A percentile compares a stretch with the other conserved stretches of the same genome.
These are phyloP conservation scores for Echinochloa phyllopogon DNA, from an alignment of 176 grass and related monocot species.

Conservation along the genomic window DNA sequence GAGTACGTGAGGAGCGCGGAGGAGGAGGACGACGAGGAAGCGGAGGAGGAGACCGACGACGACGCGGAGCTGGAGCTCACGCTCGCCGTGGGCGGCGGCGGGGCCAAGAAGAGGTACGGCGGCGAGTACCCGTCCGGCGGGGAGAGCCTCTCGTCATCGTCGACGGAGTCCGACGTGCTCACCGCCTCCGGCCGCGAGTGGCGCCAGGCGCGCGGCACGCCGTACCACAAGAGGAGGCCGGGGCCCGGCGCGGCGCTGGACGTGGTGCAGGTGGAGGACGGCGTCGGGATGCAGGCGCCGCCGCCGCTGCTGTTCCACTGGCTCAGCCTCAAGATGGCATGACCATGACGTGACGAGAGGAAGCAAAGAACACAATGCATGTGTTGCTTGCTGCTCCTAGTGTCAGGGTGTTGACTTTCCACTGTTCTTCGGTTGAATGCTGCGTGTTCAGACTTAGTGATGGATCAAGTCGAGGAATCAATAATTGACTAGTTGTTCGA, in stretches of 20 bases:
- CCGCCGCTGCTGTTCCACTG: constrained; percentile 62
- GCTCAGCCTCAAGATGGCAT: constrained; percentile 77
- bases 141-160: constrained; percentile 70
- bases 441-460: constrained; percentile 29
- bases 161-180: constrained; percentile 64
- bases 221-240: constrained; percentile 38
- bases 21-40: constrained; percentile 22
- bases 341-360: constrained; percentile 45
- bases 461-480: constrained; percentile 45
- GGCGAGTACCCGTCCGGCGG: constrained; percentile 46
- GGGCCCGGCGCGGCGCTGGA: constrained; percentile 37
- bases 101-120: constrained; percentile 60
- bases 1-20: constrained; percentile 60
- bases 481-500: constrained; percentile 31
- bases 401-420: constrained; percentile 29
- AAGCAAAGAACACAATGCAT: not conserved
- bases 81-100: constrained; percentile 54
- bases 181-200: constrained; percentile 40
- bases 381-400: not conserved
- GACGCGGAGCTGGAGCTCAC: constrained; percentile 68
- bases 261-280: constrained; percentile 35
- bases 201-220: constrained; percentile 37
- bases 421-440: constrained; percentile 37
- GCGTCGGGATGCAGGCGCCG: constrained; percentile 48
- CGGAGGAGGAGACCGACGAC: constrained; percentile 45